Conservation (phyloP, 352 stramenopile species). For the Pythium coloratum region DNA sequence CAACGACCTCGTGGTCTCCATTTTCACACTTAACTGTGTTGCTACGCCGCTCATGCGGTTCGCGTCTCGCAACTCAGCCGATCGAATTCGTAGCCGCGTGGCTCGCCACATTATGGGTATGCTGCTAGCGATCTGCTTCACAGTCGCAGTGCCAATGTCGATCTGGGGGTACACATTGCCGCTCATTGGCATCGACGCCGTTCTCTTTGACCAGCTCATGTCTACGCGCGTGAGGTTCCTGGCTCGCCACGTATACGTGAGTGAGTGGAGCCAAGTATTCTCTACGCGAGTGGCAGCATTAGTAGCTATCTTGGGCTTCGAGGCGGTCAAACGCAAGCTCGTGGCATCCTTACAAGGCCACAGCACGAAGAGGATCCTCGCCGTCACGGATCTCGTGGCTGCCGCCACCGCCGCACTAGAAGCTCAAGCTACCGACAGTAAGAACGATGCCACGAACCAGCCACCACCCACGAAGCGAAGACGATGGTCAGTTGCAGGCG, state of each 20-base stretch:
- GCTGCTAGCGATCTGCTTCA: constrained; percentile 11
- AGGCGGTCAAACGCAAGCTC: constrained; percentile 16
- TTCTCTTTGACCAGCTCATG: constrained; percentile 14
- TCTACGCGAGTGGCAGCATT: constrained; percentile 8
- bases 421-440: too few relatives aligned
- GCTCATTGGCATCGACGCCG: neutral
- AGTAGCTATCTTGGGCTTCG: constrained; percentile 12
- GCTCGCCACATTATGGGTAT: constrained; percentile 9
- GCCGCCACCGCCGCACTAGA: neutral
- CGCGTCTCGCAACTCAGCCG: neutral
- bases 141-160: constrained; percentile 6
- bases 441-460: too few relatives aligned
- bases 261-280: constrained; percentile 9
- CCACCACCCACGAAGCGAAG: too few relatives aligned
- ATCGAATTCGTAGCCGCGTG: constrained; percentile 3
- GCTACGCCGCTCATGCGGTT: constrained; percentile 14
- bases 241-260: constrained; percentile 4
- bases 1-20: constrained; percentile 12
- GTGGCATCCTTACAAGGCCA: neutral
- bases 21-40: constrained; percentile 15
- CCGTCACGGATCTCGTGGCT: neutral
- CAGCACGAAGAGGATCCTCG: neutral
- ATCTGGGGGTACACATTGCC: constrained; percentile 9
- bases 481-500: neutral
- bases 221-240: constrained; percentile 7